A percentile compares a stretch with the other conserved stretches of the same genome.
Evolutionary conservation across 2,329 filamentous ascomycete genomes (phyloP).

Genomic region (Calonectria multiphialidica): DNA sequence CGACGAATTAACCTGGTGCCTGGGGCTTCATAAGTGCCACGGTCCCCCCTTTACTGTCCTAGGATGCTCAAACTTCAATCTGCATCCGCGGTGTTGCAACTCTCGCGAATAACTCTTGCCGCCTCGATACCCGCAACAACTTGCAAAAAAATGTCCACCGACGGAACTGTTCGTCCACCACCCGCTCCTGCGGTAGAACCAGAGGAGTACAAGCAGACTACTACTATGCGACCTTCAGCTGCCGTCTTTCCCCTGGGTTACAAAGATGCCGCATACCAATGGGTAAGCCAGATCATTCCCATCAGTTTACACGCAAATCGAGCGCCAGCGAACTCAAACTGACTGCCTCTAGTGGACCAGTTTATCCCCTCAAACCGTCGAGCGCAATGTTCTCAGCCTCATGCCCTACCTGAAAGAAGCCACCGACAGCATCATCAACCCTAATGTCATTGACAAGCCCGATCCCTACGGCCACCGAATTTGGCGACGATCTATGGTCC

Average conservation of each 20-base stretch:
- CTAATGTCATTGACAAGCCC: conserved; percentile 58
- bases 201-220: conserved; percentile 42
- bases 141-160: conserved; percentile 51
- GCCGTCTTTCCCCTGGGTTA: conserved; percentile 87
- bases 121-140: conserved; percentile 40
- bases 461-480: conserved; percentile 88
- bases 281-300: conserved; percentile 69
- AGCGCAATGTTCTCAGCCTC: conserved; percentile 88
- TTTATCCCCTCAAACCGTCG: conserved; percentile 84
- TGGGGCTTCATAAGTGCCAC: conserved; percentile 40
- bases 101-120: conserved; percentile 54
- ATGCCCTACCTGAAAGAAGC: conserved; percentile 86
- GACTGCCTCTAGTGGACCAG: conserved; percentile 78
- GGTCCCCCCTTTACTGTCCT: conserved; percentile 37
- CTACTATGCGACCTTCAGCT: conserved; percentile 44
- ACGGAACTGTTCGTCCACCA: conserved; percentile 43
- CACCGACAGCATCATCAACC: conserved; percentile 72
- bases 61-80: conserved; percentile 61
- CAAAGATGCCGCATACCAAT: conserved; percentile 91
- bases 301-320: not conserved
- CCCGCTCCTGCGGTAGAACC: conserved; percentile 36
- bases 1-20: conserved; percentile 25
- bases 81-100: conserved; percentile 53
- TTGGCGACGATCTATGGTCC: conserved; percentile 89
- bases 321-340: conserved; percentile 8